Base-by-base conservation (phyloP, 306 rosid genomes). In the Delonix regia region DNA sequence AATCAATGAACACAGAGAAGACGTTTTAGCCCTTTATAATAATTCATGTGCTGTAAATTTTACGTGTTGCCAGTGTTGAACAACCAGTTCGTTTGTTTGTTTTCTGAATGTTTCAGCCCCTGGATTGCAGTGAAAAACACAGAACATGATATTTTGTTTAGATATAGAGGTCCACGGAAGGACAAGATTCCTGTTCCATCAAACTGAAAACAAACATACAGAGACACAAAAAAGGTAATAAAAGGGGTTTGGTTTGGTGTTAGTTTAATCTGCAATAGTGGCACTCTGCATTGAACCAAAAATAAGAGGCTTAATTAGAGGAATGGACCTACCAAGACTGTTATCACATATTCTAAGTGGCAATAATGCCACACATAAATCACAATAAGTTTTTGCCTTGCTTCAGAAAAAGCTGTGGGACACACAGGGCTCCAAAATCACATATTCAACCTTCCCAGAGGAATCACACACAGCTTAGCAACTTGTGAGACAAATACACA, bases 271-370 rank as follows among this genome's bases (percentile, higher is more conserved):
- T 63, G 56, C 38, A 69, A 52, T 60, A 59, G 66, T 66, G 69
- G 71, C 84, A 71, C 27, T 73, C 62, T 84, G 77, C 87, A 83
- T 56, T 86, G 92, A 85, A 81, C 90, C 86, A 66, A 12, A 12
- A 75, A 78, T 75, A 80, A 85, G 71, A 82, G 78, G 64, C 87
- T 78, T 74, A 67, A 80, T 68, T 75, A 41, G 67, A 81, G 34
- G 52, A 3, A 74, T 86, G 90, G 79, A 64, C 89, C 93, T 82
- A 80, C 87, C 44, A 64, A 65, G 64, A 85, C 76, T 63, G 81
- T 61, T 48, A 75, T 81, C 82, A 56, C 86, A 80, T 80, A 78
- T 85, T 75, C 72, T 73, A 51, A 75, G 56, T 76, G 79, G 75
- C 76, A 76, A 85, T 71, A 82, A 80, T 73, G 79, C 63, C 49